Base-by-base conservation (phyloP, 345 rosid species). In the Linum lewisii region DNA sequence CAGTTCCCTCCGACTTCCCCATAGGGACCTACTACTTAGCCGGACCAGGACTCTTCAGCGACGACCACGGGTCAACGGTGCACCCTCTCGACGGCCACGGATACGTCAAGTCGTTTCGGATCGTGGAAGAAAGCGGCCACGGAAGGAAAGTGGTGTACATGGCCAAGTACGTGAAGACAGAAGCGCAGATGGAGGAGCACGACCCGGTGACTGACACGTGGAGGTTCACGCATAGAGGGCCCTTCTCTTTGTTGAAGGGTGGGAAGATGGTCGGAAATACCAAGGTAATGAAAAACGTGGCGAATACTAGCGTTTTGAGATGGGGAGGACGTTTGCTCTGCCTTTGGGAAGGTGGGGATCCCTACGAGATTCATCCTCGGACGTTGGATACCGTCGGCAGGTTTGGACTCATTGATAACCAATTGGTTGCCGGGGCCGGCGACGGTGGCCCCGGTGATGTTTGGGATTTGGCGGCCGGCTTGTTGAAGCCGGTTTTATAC, bases 71-170 rank as follows among this genome's bases (percentile, higher is more conserved):
- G 16, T 91, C 98, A 14, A 79, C 92, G 2, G 96, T 91, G 57
- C 98, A 88, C 65, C 98, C 98, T 2, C 59, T 91, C 7, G 98
- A 91, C 61, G 96, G 96, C 15, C 98, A 91, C 11, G 95, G 98
- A 2, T 91, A 91, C 62, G 80, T 91, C 21, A 79, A 96, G 61
- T 84, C 96, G 19, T 91, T 91, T 61, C 61, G 38, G 5, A 59
- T 88, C 7, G 77, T 79, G 54, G 88, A 87, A 9, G 66, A 44
- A 24, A 79, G 54, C 86, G n/a, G n/a, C n/a, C n/a, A 87, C 10
- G 66, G 34, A 23, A 32, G 25, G 7, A 57, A 69, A 9, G 68
- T 73, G 68, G 86, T 78, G 21, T 88, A 79, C 82, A 81, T 66
- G 85, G 96, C 96, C 1, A 78, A 68, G 83, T 88, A 88, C 79